Evolutionary conservation across 1,139 yeast species (phyloP).

Genomic region (Pneumocystis jirovecii): DNA sequence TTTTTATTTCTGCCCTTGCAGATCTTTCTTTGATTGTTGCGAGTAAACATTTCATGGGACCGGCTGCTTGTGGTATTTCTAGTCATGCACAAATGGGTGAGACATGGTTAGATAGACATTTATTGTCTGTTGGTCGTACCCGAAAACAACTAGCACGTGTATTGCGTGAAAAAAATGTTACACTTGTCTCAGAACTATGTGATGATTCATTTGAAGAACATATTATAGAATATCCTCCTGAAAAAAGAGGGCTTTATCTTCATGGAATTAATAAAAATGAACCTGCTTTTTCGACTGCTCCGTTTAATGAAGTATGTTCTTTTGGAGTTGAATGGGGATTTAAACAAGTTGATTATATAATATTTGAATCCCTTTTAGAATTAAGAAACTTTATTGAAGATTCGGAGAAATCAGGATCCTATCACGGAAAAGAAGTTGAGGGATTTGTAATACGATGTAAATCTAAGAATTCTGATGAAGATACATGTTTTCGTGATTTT

Average conservation of each 20-base stretch:
- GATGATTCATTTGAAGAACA: conserved; percentile 93
- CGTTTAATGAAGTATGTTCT: conserved; percentile 41
- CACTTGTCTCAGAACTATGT: conserved; percentile 87
- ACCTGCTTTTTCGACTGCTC: conserved; percentile 46
- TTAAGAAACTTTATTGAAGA: conserved; percentile 40
- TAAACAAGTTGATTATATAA: conserved; percentile 28
- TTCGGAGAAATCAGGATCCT: conserved; percentile 55
- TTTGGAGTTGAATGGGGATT: conserved; percentile 69
- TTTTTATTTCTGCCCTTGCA: conserved; percentile 58
- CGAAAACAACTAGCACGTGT: conserved; percentile 40
- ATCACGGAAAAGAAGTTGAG: conserved; percentile 60
- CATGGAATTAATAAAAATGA: conserved; percentile 75
- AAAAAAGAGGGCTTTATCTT: conserved; percentile 64
- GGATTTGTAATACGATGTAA: conserved; percentile 80
- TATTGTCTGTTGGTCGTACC: conserved; percentile 29
- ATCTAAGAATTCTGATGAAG: conserved; percentile 11
- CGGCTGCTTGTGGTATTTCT: conserved; percentile 31
- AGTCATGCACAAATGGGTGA: conserved; percentile 35
- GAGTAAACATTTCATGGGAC: conserved; percentile 80
- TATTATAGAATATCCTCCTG: conserved; percentile 55
- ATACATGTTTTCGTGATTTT: conserved; percentile 29
- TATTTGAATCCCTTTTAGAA: conserved; percentile 27
- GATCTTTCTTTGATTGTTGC: conserved; percentile 54
- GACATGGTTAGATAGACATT: conserved; percentile 39
- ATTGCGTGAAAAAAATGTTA: conserved; percentile 39